Evolutionary conservation across 2,329 filamentous ascomycete genomes (phyloP).

Genomic region (Ceratocystis cubensis): DNA sequence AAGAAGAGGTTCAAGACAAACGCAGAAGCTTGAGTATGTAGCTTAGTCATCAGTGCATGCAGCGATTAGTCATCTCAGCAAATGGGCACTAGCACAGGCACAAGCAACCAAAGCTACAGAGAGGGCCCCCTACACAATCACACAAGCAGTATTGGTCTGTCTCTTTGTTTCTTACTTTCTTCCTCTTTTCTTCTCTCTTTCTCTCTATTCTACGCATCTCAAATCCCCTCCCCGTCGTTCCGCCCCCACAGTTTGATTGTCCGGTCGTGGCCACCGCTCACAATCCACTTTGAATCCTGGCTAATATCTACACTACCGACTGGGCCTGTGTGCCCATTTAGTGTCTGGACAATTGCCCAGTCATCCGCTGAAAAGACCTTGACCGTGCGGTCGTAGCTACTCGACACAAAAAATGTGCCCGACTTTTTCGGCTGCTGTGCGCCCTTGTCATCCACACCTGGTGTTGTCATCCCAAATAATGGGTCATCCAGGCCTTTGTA

Average conservation of each 20-base stretch:
- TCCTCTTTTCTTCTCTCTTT: neutral
- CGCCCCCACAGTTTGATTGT: constrained; percentile 94
- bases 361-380: constrained; percentile 95
- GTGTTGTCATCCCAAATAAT: constrained; percentile 42
- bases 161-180: no score
- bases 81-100: neutral
- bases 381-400: constrained; percentile 88
- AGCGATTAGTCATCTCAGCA: neutral
- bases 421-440: constrained; percentile 63
- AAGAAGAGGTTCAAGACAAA: neutral
- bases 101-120: neutral
- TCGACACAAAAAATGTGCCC: constrained; percentile 80
- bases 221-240: constrained; percentile 54
- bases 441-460: constrained; percentile 53
- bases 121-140: no score
- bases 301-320: constrained; percentile 86
- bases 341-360: constrained; percentile 76
- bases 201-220: constrained; percentile 19
- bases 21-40: neutral
- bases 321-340: constrained; percentile 83
- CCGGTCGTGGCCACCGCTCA: constrained; percentile 84
- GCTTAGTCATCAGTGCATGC: neutral
- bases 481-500: constrained; percentile 77
- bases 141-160: no score
- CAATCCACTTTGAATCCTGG: constrained; percentile 77